Evolutionary conservation across 2,329 filamentous ascomycete species (phyloP).

Genomic region (Sclerotinia spermophila): DNA sequence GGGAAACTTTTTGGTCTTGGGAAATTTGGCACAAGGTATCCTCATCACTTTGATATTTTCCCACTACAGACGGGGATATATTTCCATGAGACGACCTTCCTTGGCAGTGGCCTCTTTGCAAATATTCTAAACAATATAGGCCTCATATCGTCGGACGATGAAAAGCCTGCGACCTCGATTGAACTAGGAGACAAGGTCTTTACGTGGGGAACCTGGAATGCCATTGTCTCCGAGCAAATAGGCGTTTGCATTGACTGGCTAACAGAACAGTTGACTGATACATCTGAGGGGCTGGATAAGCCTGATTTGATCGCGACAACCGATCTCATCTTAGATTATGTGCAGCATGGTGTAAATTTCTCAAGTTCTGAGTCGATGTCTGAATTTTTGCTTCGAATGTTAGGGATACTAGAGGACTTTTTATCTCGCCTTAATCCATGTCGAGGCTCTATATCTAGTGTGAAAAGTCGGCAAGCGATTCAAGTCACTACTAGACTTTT

Average conservation of each 20-base stretch:
- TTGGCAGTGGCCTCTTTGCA: constrained; percentile 52
- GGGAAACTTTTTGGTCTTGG: constrained; percentile 52
- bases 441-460: background rate
- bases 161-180: constrained; percentile 41
- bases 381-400: constrained; percentile 33
- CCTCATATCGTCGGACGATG: constrained; percentile 22
- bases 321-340: constrained; percentile 33
- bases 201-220: constrained; percentile 55
- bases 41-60: constrained; percentile 60
- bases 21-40: constrained; percentile 58
- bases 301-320: constrained; percentile 21
- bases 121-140: constrained; percentile 35
- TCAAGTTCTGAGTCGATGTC: constrained; percentile 17
- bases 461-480: constrained; percentile 16
- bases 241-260: constrained; percentile 60
- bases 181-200: constrained; percentile 48
- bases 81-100: constrained; percentile 57
- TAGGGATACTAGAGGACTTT: constrained; percentile 32
- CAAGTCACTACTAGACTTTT: constrained; percentile 28
- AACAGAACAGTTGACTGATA: constrained; percentile 41
- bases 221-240: constrained; percentile 56
- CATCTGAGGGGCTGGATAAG: background rate
- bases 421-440: constrained; percentile 22
- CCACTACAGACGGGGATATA: constrained; percentile 53
- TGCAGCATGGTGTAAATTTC: constrained; percentile 31